phyloP scores from a whole-genome alignment of 2,329 filamentous ascomycete genomes.

The Didymella sp. region DNA sequence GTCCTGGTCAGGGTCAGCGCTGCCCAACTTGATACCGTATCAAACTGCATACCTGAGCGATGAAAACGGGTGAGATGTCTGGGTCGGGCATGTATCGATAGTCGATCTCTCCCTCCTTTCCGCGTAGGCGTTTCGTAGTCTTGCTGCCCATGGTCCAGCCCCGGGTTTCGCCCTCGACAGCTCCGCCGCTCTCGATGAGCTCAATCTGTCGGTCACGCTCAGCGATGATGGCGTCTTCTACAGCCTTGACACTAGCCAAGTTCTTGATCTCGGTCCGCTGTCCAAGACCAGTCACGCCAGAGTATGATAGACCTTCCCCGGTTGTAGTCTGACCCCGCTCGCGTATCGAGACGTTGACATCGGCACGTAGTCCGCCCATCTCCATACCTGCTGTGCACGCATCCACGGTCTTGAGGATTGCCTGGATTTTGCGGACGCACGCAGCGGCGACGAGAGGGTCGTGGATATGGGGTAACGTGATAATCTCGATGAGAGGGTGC shows the following conservation, averaged over 20 bases:
- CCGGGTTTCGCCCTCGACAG: slow-evolving; percentile 83
- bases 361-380: slow-evolving; percentile 84
- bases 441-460: slow-evolving; percentile 86
- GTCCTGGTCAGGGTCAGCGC: slow-evolving; percentile 51
- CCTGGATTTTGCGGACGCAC: slow-evolving; percentile 86
- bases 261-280: slow-evolving; percentile 98
- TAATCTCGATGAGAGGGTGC: slow-evolving; percentile 91
- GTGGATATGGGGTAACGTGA: slow-evolving; percentile 88
- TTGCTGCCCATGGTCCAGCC: slow-evolving; percentile 89
- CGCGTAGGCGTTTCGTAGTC: slow-evolving; percentile 80
- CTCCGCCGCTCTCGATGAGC: slow-evolving; percentile 76
- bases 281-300: slow-evolving; percentile 70
- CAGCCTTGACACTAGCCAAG: slow-evolving; percentile 88
- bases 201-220: slow-evolving; percentile 88
- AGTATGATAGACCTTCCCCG: slow-evolving; percentile 56
- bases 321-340: slow-evolving; percentile 52
- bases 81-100: slow-evolving; percentile 99
- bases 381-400: slow-evolving; percentile 94
- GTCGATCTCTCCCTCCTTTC: slow-evolving; percentile 96
- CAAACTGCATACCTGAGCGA: slow-evolving; percentile 59
- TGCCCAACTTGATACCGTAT: not conserved
- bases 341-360: slow-evolving; percentile 92
- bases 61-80: slow-evolving; percentile 80
- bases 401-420: slow-evolving; percentile 77
- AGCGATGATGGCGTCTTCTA: slow-evolving; percentile 92